Percentiles rank a stretch among this genome's conserved stretches.
Conservation (phyloP, 352 stramenopile species). For the Phytophthora melonis region DNA sequence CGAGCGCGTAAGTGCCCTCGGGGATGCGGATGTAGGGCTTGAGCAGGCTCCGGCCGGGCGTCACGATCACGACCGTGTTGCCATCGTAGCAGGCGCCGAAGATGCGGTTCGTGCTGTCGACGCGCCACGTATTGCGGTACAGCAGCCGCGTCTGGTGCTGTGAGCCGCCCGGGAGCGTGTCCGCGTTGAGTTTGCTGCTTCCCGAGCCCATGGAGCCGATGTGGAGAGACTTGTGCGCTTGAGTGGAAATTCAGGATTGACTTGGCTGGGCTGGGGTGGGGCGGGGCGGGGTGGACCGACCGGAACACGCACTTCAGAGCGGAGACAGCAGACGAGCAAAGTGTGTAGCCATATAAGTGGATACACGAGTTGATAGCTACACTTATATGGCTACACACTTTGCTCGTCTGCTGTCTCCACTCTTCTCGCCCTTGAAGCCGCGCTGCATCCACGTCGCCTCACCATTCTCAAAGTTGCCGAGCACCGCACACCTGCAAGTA, state of each 20-base stretch:
- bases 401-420: no score
- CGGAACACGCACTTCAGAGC: not conserved
- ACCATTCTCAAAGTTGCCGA: slow-evolving; percentile 20
- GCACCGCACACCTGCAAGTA: not conserved
- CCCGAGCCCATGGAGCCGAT: slow-evolving; percentile 20
- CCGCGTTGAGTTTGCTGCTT: slow-evolving; percentile 25
- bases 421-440: not conserved
- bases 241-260: slow-evolving; percentile 33
- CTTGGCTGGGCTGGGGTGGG: not conserved
- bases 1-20: slow-evolving; percentile 89
- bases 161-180: slow-evolving; percentile 32
- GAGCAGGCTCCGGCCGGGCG: slow-evolving; percentile 62
- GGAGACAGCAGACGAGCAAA: no score
- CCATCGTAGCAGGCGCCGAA: slow-evolving; percentile 86
- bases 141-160: slow-evolving; percentile 68
- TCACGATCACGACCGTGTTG: slow-evolving; percentile 86
- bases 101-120: slow-evolving; percentile 75
- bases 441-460: not conserved
- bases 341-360: no score
- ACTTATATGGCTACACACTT: no score
- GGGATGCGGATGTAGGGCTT: slow-evolving; percentile 89
- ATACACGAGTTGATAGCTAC: no score
- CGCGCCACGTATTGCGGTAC: slow-evolving; percentile 65
- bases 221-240: slow-evolving; percentile 19
- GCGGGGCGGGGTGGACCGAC: no score